phyloP scores from a whole-genome alignment of 192 early-diverging fungal species.

The Coemansia sp. region DNA sequence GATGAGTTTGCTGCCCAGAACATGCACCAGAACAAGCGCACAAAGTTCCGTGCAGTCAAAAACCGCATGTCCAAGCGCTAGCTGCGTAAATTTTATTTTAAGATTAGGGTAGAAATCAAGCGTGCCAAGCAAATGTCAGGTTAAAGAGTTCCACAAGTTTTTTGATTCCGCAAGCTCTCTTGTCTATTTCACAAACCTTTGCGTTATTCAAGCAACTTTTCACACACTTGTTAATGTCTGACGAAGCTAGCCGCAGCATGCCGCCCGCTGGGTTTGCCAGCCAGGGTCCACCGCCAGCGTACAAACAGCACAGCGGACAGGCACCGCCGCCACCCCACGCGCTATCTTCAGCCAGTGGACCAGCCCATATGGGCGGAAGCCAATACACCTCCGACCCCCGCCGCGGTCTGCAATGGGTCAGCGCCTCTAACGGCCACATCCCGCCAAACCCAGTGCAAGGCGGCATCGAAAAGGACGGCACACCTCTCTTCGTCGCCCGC shows the following conservation, averaged over 20 bases:
- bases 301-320: constrained; percentile 16
- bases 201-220: no score
- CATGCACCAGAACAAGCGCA: constrained; percentile 16
- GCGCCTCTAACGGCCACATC: constrained; percentile 41
- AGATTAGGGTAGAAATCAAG: no score
- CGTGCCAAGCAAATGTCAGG: no score
- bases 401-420: constrained; percentile 43
- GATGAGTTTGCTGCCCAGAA: constrained; percentile 16
- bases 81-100: neutral
- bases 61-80: constrained; percentile 21
- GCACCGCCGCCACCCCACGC: constrained; percentile 16
- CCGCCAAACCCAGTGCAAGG: constrained; percentile 59
- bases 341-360: neutral
- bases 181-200: no score
- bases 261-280: neutral
- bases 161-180: no score
- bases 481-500: constrained; percentile 59
- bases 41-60: constrained; percentile 43
- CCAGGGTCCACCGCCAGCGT: neutral
- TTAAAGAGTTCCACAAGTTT: no score
- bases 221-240: no score
- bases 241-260: neutral
- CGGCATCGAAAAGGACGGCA: constrained; percentile 60
- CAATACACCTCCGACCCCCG: constrained; percentile 1
- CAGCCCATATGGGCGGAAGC: neutral